Base-by-base conservation (phyloP, 1,284 basidiomycete species). In the Rhodotorula sp. region DNA sequence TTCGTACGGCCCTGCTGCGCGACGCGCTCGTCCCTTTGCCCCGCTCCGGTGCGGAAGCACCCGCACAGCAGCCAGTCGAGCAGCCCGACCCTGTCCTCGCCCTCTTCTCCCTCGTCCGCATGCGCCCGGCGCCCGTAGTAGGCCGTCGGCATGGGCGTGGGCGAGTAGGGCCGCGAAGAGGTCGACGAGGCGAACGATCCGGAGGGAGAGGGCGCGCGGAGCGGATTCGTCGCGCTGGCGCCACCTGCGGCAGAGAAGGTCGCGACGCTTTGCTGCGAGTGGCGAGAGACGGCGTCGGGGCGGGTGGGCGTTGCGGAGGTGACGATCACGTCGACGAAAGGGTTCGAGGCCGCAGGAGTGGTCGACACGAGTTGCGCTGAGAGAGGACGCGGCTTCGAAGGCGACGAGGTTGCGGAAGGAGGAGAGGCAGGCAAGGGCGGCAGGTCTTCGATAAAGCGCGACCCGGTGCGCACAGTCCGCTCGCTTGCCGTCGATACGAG, bases 381-480 rank as follows among this genome's bases (percentile, higher is more conserved):
- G 34, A 34, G 34, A 34, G 34, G 34, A 2, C 34, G 34, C 34
- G 25, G 44, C 16, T 63, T 63, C 4, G 25, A 27, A 4, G 62
- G 62, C 27, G 62, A 63, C 1, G 25, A 13, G 10, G 62, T 53
- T 2, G 62, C 34, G 13, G 21, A 16, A 3, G 59, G n/a, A 3
- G 66, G 45, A 12, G 59, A 54, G 16, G 41, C 23, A 10, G 66
- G 61, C 1, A 67, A 49, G 1, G 55, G 54, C 7, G 66, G 66
- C 13, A 67, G 55, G 60, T 67, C 61, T 19, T 67, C 66, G 49
- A 67, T 45, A 48, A 67, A 67, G 25, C 61, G 54, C 21, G 60
- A 62, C 8, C 46, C 66, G 41, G 60, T 57, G 17, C 49, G 48
- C 14, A 54, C 55, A 1, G 61, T 23, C 5, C 66, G 66, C 2